phyloP scores from a whole-genome alignment of 1,284 basidiomycete genomes.

The Vanrija pseudolonga region DNA sequence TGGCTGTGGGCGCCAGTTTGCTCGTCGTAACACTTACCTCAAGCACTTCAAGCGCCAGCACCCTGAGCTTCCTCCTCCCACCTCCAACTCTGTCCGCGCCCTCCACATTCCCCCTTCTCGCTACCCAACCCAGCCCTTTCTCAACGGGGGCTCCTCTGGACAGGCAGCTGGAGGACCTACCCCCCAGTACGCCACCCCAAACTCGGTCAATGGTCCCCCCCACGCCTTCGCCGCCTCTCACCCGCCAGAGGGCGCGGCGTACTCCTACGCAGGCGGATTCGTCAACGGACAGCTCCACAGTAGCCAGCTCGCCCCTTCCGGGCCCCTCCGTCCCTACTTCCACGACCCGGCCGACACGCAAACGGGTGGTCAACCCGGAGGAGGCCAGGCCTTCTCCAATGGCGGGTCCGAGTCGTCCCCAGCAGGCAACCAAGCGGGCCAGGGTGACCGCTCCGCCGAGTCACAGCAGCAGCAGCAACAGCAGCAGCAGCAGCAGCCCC shows the following conservation, averaged over 20 bases:
- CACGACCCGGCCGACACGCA: constrained; percentile 9
- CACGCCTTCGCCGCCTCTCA: constrained; percentile 40
- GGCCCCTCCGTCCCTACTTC: constrained; percentile 11
- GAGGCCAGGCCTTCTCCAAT: background rate
- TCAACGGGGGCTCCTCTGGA: constrained; percentile 9
- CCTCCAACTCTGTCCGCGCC: constrained; percentile 19
- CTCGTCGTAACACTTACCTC: constrained; percentile 41
- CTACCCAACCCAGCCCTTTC: constrained; percentile 6
- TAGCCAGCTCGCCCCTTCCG: constrained; percentile 11
- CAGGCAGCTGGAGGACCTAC: background rate
- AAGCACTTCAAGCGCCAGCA: constrained; percentile 43
- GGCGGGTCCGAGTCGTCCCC: too few relatives aligned
- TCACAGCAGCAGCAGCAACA: constrained; percentile 1
- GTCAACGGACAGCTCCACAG: constrained; percentile 16
- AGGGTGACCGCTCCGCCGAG: constrained; percentile 3
- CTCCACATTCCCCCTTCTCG: constrained; percentile 16
- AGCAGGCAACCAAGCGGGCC: background rate
- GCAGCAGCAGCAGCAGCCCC: too few relatives aligned
- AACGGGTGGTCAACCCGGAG: constrained; percentile 3
- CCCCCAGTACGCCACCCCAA: constrained; percentile 23
- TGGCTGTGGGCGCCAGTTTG: constrained; percentile 37
- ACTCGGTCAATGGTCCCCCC: constrained; percentile 17
- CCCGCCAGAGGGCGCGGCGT: constrained; percentile 40
- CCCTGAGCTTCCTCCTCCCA: constrained; percentile 35
- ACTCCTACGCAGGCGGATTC: constrained; percentile 30